Base-by-base conservation (phyloP, 257 asterid genomes). In the Misopates orontium region DNA sequence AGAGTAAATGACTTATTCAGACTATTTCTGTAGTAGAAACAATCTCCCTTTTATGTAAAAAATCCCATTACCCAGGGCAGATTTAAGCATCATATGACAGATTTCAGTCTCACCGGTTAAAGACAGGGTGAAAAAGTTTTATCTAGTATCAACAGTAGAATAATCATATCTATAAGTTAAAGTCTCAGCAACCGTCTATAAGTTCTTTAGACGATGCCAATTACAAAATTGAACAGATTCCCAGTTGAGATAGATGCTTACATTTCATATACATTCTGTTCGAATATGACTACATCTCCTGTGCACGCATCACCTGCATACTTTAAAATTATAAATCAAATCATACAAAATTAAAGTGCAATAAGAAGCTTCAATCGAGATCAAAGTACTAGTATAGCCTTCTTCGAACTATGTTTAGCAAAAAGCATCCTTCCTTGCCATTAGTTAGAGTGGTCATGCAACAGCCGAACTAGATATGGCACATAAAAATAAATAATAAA, bases 231-330 rank as follows among this genome's bases (percentile, higher is more conserved):
- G 21, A 54, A 11, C 17, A 40, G 19, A 60, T 14, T 49, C 47
- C 44, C 41, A n/a, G 21, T 14, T 48, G 41, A 58, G 74, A 17
- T 0, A 8, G 31, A 73, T 62, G 56, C 89, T 85, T 83, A 89
- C 98, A 72, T 76, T 77, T 87, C 98, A 69, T 92, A 87, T 20
- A 92, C 95, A 60, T 87, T 85, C 78, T 92, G 98, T 74, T 87
- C 91, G 71, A 92, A 92, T 82, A 89, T 78, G 49, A 92, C 95
- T 50, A 84, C 66, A 61, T 92, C 98, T 50, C 97, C 95, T 22
- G 75, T 79, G 84, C 98, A 92, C 9, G 96, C 89, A 71, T 92
- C 98, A 23, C 98, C 98, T 92, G 90, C 84, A 66, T 24, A 63
- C 13, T 60, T 53, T 19, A 1, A 24, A 64, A 24, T 24, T 40